Base-by-base conservation (phyloP, 1,139 yeast genomes). In the Taphrina populina region DNA sequence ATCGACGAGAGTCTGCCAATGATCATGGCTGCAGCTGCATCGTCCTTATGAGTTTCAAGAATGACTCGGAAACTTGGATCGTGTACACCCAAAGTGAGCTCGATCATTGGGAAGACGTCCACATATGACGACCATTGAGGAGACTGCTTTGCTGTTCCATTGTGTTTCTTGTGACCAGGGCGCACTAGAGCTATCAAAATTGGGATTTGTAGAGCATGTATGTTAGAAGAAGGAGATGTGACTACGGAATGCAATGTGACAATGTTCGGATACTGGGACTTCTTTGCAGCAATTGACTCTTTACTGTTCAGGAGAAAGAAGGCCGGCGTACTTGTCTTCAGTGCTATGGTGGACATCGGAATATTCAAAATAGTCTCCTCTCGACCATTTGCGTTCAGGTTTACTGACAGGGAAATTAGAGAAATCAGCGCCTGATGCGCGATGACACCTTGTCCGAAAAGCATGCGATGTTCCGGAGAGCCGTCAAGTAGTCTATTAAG, bases 351-450 rank as follows among this genome's bases (percentile, higher is more conserved):
- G 20, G 71, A 63, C 64, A 72, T 62, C 0, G 76, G 76, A 11
- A 71, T 64, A 56, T 71, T 71, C 6, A 71, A 61, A 6, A 73
- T 59, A 57, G 72, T 75, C 44, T 71, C 73, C 44, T 69, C 70
- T n/a, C 61, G 54, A 8, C 61, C 62, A 26, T 62, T 62, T 10
- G 56, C 59, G 29, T 66, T 67, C 29, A 69, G 36, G 6, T 72
- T 74, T 39, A 71, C 61, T 17, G 69, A 66, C 33, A 70, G 56
- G 5, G 75, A 69, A n/a, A 71, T 67, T 8, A 70, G 62, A 7
- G 73, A 64, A 54, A 70, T 62, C 10, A 71, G 67, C 3, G 72
- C 71, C 61, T 73, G 76, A 59, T 73, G 76, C 4, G 76, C 75
- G 21, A 64, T 61, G 40, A 70, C 73, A 15, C 61, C 63, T 6